Conservation (phyloP, 1,139 yeast species). For the Pichia sp. region DNA sequence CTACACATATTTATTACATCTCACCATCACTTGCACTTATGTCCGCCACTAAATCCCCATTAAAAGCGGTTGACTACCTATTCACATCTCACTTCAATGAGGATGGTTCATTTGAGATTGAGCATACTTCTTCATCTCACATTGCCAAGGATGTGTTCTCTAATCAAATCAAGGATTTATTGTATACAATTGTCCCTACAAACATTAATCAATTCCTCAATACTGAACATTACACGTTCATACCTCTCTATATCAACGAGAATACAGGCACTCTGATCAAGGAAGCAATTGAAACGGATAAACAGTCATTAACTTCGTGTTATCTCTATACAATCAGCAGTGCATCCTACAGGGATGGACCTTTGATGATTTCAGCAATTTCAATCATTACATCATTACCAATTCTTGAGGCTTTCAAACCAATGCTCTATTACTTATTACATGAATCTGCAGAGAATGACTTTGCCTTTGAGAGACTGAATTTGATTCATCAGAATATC, state of each 20-base stretch:
- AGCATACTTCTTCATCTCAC: conserved; percentile 1
- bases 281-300: conserved; percentile 30
- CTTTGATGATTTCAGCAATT: conserved; percentile 42
- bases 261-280: conserved; percentile 37
- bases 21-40: too few relatives aligned
- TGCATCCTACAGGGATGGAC: conserved; percentile 34
- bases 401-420: conserved; percentile 44
- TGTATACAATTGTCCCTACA: conserved; percentile 22
- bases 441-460: conserved; percentile 35
- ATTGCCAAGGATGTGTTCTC: neutral
- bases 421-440: conserved; percentile 40
- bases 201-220: conserved; percentile 31
- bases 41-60: too few relatives aligned
- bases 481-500: conserved; percentile 12
- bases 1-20: too few relatives aligned
- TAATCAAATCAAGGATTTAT: conserved; percentile 35
- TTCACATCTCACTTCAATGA: conserved; percentile 50
- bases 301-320: conserved; percentile 27
- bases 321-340: conserved; percentile 43
- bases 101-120: neutral
- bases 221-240: conserved; percentile 42
- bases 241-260: conserved; percentile 36
- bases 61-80: neutral
- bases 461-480: conserved; percentile 5
- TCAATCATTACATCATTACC: conserved; percentile 39